These are phyloP conservation scores for Colletotrichum incanum DNA, from an alignment of 2,329 filamentous ascomycete genomes.

Conservation along the genomic window DNA sequence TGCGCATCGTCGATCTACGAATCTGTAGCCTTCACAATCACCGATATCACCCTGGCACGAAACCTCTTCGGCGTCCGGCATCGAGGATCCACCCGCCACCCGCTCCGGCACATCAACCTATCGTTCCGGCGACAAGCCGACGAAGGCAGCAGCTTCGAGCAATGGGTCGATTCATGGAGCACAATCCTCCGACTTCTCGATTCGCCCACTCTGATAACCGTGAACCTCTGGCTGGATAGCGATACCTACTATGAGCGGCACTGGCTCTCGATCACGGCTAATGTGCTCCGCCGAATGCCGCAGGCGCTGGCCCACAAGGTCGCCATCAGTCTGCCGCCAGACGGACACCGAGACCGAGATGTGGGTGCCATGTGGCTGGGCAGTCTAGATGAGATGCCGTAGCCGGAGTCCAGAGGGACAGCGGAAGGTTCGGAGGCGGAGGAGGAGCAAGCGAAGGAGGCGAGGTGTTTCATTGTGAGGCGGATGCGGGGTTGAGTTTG, in stretches of 20 bases:
- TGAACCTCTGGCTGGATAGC: constrained; percentile 37
- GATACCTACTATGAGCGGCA: constrained; percentile 35
- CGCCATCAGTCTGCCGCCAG: constrained; percentile 37
- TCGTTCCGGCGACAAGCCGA: constrained; percentile 23
- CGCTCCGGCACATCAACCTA: constrained; percentile 32
- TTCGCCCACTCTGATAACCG: constrained; percentile 1
- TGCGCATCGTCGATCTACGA: constrained; percentile 23
- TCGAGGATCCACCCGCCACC: background rate
- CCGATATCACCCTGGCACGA: constrained; percentile 28
- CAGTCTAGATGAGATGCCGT: constrained; percentile 3
- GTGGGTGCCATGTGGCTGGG: constrained; percentile 20
- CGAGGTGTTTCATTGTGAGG: constrained; percentile 26
- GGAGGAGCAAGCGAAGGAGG: constrained; percentile 4
- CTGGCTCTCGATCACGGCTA: constrained; percentile 33
- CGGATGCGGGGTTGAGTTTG: constrained; percentile 11
- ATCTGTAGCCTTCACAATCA: constrained; percentile 29
- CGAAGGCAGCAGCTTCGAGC: constrained; percentile 26
- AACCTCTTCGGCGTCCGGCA: constrained; percentile 23
- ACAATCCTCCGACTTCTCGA: constrained; percentile 19
- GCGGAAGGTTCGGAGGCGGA: background rate
- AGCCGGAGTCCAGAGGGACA: background rate
- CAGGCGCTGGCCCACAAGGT: constrained; percentile 36
- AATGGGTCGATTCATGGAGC: constrained; percentile 33
- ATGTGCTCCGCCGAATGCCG: constrained; percentile 34
- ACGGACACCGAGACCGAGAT: constrained; percentile 31